Evolutionary conservation across 768 basidiomycete species (phyloP).

Genomic region (Termitomyces titanicus): DNA sequence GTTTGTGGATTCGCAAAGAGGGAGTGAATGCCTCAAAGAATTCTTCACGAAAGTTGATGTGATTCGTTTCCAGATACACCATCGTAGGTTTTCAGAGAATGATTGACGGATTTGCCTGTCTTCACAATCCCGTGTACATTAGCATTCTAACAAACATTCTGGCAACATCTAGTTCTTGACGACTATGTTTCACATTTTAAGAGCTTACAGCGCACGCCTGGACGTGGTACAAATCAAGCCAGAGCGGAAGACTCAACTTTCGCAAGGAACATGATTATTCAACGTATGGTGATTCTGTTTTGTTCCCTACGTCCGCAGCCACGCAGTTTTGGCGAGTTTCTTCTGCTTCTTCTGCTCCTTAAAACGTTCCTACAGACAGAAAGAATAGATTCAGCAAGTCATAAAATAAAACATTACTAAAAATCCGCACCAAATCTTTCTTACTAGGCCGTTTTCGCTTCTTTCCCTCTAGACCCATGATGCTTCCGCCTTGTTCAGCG

Average conservation of each 20-base stretch:
- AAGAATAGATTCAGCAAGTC: conserved; percentile 12
- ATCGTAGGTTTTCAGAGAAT: too few relatives aligned
- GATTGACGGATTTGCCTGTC: too few relatives aligned
- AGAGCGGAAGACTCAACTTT: background rate
- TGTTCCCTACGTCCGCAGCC: conserved; percentile 60
- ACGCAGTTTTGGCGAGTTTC: conserved; percentile 87
- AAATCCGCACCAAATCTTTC: conserved; percentile 71
- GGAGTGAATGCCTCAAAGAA: too few relatives aligned
- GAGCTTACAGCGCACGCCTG: background rate
- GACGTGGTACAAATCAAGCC: background rate
- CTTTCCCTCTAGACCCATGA: conserved; percentile 46
- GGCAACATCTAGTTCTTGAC: too few relatives aligned
- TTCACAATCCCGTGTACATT: too few relatives aligned
- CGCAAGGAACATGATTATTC: background rate
- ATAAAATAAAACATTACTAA: background rate
- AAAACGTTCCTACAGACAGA: conserved; percentile 61
- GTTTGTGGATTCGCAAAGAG: too few relatives aligned
- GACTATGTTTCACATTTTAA: background rate
- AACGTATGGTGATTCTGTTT: background rate
- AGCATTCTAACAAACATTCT: too few relatives aligned
- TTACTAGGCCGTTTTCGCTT: conserved; percentile 78
- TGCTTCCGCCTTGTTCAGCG: conserved; percentile 38
- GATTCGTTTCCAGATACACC: too few relatives aligned
- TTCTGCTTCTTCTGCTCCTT: conserved; percentile 79
- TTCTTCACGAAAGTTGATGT: too few relatives aligned